Conservation (phyloP, 2,329 filamentous ascomycete species). For the Colletotrichum sansevieriae region DNA sequence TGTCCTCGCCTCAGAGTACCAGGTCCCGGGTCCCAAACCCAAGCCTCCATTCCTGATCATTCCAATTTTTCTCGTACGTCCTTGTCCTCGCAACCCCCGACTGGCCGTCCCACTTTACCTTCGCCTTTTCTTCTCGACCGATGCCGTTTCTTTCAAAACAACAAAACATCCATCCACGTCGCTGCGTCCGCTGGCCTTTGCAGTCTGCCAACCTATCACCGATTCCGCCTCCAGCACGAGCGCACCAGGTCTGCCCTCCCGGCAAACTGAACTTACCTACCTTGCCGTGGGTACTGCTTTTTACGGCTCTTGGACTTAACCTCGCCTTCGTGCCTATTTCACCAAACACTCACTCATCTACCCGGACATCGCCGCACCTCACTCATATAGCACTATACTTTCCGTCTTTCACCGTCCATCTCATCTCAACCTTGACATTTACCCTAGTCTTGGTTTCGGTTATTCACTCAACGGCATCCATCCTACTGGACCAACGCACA, state of each 20-base stretch:
- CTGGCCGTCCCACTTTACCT: slow-evolving; percentile 2
- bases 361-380: background rate
- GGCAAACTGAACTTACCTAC: slow-evolving; percentile 19
- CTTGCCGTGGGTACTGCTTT: background rate
- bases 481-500: background rate
- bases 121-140: slow-evolving; percentile 15
- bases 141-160: slow-evolving; percentile 9
- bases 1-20: slow-evolving; percentile 17
- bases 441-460: slow-evolving; percentile 2
- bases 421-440: slow-evolving; percentile 25
- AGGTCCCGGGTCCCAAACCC: no score
- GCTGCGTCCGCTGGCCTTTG: background rate
- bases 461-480: slow-evolving; percentile 13
- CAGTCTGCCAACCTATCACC: slow-evolving; percentile 3
- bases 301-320: no score
- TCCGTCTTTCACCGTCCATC: slow-evolving; percentile 26
- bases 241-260: background rate
- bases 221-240: slow-evolving; percentile 17
- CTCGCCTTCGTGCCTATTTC: background rate
- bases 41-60: slow-evolving; percentile 22
- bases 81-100: slow-evolving; percentile 16
- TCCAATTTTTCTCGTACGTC: slow-evolving; percentile 33
- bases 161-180: background rate
- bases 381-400: slow-evolving; percentile 16
- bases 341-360: slow-evolving; percentile 10